Evolutionary conservation across 1,284 basidiomycete genomes (phyloP), one percentile per base, ranked within the genome.

Genomic region (Ustilago shanxiensis): DNA sequence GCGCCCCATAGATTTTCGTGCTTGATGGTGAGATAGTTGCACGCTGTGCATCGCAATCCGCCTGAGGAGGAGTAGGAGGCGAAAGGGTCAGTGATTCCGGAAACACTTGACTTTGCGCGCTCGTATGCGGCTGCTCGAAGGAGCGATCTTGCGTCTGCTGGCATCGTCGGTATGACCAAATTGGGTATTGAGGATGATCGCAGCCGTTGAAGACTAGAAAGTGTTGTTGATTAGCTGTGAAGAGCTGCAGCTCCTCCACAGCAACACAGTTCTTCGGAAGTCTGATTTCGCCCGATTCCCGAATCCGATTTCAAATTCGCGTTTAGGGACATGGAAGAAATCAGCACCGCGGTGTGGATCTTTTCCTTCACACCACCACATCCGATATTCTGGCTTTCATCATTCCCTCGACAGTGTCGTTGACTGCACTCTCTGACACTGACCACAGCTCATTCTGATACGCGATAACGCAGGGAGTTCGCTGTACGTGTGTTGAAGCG

Each of bases 1-100:
- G 76, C 53, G 29, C 62, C 62, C 80, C 80, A 82, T 5, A 82
- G 72, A 31, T 60, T 74, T 35, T 82, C 80, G 56, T 80, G 80
- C 64, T 80, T 82, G 66, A 82, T 73, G 29, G 70, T 44, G 20
- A 72, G 55, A 31, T 60, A 77, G 64, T 71, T 63, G 72, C 80
- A 82, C 9, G 80, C 80, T 1, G 70, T 64, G 54, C 80, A 82
- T 20, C 79, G 79, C 13, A 82, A 65, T 1, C 57, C 65, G 3
- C 77, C 72, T 0, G 66, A 66, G 8, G 73, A 63, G 2, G 66
- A 66, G 47, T 80, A 82, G 3, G 79, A 76, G 5, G 80, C 80
- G 50, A 77, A 82, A 1, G 56, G 70, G 35, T 82, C 79, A 28
- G 57, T 39, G 50, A 82, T 71, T 1, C 51, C 65, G 0, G 51